Percentiles rank a stretch among this genome's conserved stretches.
These are phyloP conservation scores for Prunus yedoensis DNA, from an alignment of 331 rosid genomes.

Conservation along the genomic window DNA sequence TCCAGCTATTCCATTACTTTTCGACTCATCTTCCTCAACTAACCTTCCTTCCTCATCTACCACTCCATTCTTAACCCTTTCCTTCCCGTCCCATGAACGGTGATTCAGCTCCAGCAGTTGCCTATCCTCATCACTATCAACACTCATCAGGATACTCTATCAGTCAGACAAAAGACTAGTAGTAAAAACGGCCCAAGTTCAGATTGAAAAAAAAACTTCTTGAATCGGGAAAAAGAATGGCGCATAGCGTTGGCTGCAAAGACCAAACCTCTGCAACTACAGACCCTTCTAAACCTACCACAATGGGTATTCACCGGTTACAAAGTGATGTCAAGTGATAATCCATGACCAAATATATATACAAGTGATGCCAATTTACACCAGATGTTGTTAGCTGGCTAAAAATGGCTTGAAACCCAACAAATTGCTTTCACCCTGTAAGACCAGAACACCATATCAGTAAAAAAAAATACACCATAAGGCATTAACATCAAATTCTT, in stretches of 20 bases:
- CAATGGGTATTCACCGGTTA: slow-evolving; percentile 16
- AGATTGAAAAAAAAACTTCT: slow-evolving; percentile 36
- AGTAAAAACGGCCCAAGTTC: slow-evolving; percentile 34
- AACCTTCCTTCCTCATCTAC: slow-evolving; percentile 31
- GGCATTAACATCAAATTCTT: neutral
- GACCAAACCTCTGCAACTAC: slow-evolving; percentile 24
- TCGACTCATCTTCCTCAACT: slow-evolving; percentile 42
- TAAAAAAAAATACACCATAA: neutral
- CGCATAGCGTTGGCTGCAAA: slow-evolving; percentile 31
- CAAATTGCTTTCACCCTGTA: slow-evolving; percentile 30
- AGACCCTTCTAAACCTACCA: slow-evolving; percentile 14
- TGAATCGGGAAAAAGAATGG: slow-evolving; percentile 35
- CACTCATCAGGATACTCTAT: slow-evolving; percentile 56
- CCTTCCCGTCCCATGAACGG: slow-evolving; percentile 39
- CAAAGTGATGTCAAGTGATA: neutral
- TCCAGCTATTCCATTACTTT: slow-evolving; percentile 39
- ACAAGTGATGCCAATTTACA: neutral
- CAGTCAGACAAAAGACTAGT: slow-evolving; percentile 35
- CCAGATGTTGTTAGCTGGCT: slow-evolving; percentile 1
- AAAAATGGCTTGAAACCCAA: slow-evolving; percentile 24
- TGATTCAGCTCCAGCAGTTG: slow-evolving; percentile 40
- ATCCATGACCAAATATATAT: slow-evolving; percentile 6
- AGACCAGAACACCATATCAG: slow-evolving; percentile 19
- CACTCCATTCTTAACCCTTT: slow-evolving; percentile 33
- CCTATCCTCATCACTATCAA: slow-evolving; percentile 39